These are phyloP conservation scores for Hondaea fermentalgiana DNA, from an alignment of 108 stramenopile species.

Conservation along the genomic window DNA sequence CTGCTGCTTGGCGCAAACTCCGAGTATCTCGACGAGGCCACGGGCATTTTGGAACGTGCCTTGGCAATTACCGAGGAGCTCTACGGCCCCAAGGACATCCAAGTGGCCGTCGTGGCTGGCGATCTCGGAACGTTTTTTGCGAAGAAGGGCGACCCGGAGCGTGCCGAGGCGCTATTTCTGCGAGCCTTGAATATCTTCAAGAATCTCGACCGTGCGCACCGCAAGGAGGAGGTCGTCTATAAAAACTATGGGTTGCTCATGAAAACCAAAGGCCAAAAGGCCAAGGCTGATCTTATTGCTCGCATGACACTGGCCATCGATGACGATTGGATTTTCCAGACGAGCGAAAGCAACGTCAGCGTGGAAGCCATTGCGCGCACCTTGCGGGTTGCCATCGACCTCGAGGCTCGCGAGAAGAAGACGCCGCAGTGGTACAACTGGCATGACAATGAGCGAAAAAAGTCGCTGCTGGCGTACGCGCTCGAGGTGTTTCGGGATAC, in stretches of 20 bases:
- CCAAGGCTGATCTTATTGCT: neutral
- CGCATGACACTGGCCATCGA: neutral
- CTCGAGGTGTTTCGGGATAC: conserved; percentile 8
- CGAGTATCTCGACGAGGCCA: neutral
- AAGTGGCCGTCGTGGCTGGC: neutral
- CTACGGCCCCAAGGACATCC: neutral
- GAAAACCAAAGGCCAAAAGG: neutral
- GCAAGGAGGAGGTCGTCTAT: neutral
- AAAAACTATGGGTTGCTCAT: neutral
- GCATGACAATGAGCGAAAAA: neutral
- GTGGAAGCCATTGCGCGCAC: neutral
- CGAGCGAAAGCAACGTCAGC: neutral
- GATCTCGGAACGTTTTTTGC: neutral
- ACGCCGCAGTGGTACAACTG: conserved; percentile 16
- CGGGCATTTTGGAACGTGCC: neutral
- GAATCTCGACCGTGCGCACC: neutral
- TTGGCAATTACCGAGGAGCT: neutral
- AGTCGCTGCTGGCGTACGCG: neutral
- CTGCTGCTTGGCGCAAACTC: neutral
- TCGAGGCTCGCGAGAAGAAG: neutral
- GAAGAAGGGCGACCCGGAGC: neutral
- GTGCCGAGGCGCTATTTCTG: neutral
- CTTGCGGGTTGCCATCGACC: neutral
- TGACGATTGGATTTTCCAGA: conserved; percentile 7
- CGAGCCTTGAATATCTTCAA: neutral